Percentiles rank a stretch among this genome's conserved stretches.
Evolutionary conservation across 768 basidiomycete species (phyloP).

Genomic region (Termitomyces sp.): DNA sequence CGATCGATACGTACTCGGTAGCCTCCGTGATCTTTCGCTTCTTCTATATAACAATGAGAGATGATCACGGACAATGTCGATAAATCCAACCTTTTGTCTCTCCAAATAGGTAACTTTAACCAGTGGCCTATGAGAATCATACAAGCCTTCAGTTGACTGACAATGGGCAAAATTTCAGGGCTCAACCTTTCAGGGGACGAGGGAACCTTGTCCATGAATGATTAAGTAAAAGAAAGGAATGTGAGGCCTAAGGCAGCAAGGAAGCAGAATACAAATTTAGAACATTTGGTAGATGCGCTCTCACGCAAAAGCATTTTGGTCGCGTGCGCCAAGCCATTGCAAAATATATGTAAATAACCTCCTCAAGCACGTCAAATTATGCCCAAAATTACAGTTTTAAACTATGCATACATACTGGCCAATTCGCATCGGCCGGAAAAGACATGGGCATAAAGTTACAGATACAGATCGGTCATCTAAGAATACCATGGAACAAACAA

Average conservation of each 20-base stretch:
- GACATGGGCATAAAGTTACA: slow-evolving; percentile 7
- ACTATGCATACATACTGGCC: slow-evolving; percentile 7
- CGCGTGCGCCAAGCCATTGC: background rate
- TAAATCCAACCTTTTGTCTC: slow-evolving; percentile 25
- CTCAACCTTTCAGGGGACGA: slow-evolving; percentile 15
- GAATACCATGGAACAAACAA: background rate
- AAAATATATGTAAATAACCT: background rate
- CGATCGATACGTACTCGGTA: slow-evolving; percentile 11
- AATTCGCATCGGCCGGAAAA: background rate
- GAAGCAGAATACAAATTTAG: background rate
- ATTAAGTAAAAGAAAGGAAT: slow-evolving; percentile 11
- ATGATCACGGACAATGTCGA: background rate
- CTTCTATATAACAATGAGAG: slow-evolving; percentile 17
- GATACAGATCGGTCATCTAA: slow-evolving; percentile 7
- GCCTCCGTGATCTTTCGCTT: slow-evolving; percentile 18
- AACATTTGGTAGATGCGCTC: background rate
- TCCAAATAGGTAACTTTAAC: slow-evolving; percentile 28
- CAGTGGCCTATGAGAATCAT: slow-evolving; percentile 6
- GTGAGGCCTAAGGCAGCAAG: slow-evolving; percentile 6
- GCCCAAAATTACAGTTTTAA: background rate
- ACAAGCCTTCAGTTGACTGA: background rate
- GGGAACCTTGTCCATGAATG: slow-evolving; percentile 8
- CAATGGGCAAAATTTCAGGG: background rate
- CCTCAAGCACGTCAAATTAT: background rate
- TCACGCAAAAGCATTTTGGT: background rate